phyloP scores from a whole-genome alignment of 2,329 filamentous ascomycete species.

The Lithohypha guttulata region DNA sequence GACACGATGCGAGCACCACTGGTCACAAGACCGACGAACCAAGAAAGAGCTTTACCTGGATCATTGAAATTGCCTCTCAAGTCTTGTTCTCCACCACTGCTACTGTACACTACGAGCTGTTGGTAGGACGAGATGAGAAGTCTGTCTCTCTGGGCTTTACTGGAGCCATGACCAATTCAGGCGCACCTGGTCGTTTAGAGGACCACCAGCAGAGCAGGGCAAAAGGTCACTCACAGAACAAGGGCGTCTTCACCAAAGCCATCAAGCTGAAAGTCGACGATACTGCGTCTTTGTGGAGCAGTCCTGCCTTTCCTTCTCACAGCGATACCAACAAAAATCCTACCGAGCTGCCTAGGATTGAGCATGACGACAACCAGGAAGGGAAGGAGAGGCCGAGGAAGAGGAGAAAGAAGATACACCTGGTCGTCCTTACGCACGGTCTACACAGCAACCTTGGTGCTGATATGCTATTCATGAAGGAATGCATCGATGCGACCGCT shows the following conservation, averaged over 20 bases:
- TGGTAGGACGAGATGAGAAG: constrained; percentile 76
- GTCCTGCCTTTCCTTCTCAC: constrained; percentile 58
- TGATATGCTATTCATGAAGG: constrained; percentile 95
- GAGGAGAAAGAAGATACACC: constrained; percentile 69
- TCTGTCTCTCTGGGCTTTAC: constrained; percentile 59
- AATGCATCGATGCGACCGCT: constrained; percentile 82
- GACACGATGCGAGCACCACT: constrained; percentile 47
- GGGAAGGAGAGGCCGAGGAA: constrained; percentile 27
- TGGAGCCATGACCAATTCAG: constrained; percentile 41
- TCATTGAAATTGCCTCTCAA: constrained; percentile 84
- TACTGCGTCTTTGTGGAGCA: constrained; percentile 84
- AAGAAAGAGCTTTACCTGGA: constrained; percentile 61
- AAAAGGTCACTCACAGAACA: constrained; percentile 44
- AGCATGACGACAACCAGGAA: constrained; percentile 17
- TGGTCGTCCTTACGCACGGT: constrained; percentile 88
- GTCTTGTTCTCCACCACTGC: constrained; percentile 88
- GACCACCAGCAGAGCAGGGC: constrained; percentile 61
- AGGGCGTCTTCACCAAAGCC: constrained; percentile 75
- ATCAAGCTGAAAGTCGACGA: constrained; percentile 73
- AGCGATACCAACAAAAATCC: constrained; percentile 27
- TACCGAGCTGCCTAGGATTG: constrained; percentile 20
- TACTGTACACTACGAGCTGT: constrained; percentile 74
- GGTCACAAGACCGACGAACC: constrained; percentile 29
- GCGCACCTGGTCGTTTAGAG: constrained; percentile 57
- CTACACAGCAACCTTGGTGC: constrained; percentile 90